Conservation (phyloP, 1,139 yeast species). For the Nakaseomyces delphensis region DNA sequence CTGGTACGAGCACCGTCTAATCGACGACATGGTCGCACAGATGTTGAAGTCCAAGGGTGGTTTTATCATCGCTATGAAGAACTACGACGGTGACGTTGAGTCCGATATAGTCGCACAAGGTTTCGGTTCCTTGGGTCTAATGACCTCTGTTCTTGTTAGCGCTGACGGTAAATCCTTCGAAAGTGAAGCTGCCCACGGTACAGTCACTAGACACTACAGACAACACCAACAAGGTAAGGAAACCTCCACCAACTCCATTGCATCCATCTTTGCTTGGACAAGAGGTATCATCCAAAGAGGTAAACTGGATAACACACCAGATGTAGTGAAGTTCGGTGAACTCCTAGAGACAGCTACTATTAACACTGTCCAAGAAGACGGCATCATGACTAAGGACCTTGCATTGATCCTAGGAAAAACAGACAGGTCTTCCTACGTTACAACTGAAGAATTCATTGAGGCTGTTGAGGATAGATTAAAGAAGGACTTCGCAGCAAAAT, state of each 20-base stretch:
- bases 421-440: slow-evolving; percentile 66
- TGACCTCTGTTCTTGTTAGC: slow-evolving; percentile 88
- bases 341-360: slow-evolving; percentile 70
- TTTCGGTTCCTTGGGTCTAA: slow-evolving; percentile 86
- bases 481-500: slow-evolving; percentile 12
- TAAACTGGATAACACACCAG: slow-evolving; percentile 71
- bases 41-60: slow-evolving; percentile 94
- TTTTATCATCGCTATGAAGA: slow-evolving; percentile 85
- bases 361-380: slow-evolving; percentile 76
- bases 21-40: slow-evolving; percentile 97
- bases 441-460: slow-evolving; percentile 83
- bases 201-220: slow-evolving; percentile 91
- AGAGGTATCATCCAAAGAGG: slow-evolving; percentile 89
- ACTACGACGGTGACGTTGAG: slow-evolving; percentile 95
- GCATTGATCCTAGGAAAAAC: slow-evolving; percentile 82
- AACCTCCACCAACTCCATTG: slow-evolving; percentile 95
- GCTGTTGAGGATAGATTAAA: slow-evolving; percentile 53
- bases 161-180: slow-evolving; percentile 94
- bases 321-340: slow-evolving; percentile 68
- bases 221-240: slow-evolving; percentile 90
- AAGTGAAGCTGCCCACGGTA: slow-evolving; percentile 95
- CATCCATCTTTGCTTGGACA: slow-evolving; percentile 93
- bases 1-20: slow-evolving; percentile 91
- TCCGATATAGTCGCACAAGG: slow-evolving; percentile 97
- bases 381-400: slow-evolving; percentile 89